Evolutionary conservation across 2,329 filamentous ascomycete genomes (phyloP).

Genomic region (Calonectria multiphialidica): DNA sequence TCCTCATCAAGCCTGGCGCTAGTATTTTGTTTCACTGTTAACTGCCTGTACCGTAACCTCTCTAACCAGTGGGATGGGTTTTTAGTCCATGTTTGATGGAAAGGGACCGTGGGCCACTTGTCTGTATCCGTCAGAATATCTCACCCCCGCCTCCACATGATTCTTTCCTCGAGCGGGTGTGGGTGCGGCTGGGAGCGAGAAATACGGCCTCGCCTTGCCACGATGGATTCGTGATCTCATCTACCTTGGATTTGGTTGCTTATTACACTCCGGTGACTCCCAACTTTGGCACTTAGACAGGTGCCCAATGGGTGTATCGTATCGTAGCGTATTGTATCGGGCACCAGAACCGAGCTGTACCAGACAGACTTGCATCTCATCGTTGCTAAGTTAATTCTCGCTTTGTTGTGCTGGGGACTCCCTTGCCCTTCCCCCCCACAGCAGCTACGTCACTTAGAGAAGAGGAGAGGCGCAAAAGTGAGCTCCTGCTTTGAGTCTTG

Average conservation of each 20-base stretch:
- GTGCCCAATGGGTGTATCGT: background rate
- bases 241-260: background rate
- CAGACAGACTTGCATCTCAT: slow-evolving; percentile 1
- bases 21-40: slow-evolving; percentile 13
- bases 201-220: background rate
- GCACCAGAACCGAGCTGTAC: background rate
- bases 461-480: slow-evolving; percentile 8
- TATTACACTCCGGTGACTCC: background rate
- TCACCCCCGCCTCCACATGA: background rate
- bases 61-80: background rate
- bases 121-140: background rate
- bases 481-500: background rate
- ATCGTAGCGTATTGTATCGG: background rate
- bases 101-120: slow-evolving; percentile 2
- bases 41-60: background rate
- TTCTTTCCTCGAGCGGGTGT: background rate
- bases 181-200: background rate
- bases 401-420: slow-evolving; percentile 11
- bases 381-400: background rate
- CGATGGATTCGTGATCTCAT: background rate
- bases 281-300: background rate
- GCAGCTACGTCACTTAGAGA: slow-evolving; percentile 10
- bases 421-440: slow-evolving; percentile 13
- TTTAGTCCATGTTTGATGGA: slow-evolving; percentile 9
- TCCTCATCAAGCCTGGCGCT: slow-evolving; percentile 2